Evolutionary conservation across 352 stramenopile species (phyloP).

Genomic region (Phytophthora meadii): DNA sequence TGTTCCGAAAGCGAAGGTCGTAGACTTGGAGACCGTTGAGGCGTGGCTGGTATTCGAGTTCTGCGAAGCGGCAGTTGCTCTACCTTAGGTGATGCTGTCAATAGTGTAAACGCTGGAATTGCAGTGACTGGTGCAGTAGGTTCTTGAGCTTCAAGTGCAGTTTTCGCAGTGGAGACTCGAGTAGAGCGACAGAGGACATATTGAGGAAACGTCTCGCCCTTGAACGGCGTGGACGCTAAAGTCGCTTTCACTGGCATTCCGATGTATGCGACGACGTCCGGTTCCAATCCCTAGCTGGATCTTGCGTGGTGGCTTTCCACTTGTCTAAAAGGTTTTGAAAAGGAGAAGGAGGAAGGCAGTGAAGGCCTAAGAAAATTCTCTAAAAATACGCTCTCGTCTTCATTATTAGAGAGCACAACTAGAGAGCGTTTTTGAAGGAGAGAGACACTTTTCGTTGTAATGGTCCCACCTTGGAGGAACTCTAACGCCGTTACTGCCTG

Average conservation of each 20-base stretch:
- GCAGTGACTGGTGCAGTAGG: not conserved
- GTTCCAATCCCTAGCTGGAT: conserved; percentile 19
- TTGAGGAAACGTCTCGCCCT: conserved; percentile 66
- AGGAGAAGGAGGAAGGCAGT: not conserved
- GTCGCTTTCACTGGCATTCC: conserved; percentile 29
- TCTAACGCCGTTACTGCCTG: conserved; percentile 27
- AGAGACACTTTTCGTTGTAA: conserved; percentile 17
- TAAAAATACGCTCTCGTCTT: conserved; percentile 33
- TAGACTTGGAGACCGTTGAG: conserved; percentile 16
- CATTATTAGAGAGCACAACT: conserved; percentile 8
- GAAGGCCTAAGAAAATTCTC: conserved; percentile 2
- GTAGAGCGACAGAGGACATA: conserved; percentile 55
- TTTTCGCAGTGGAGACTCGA: conserved; percentile 4
- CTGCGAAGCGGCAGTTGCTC: conserved; percentile 12
- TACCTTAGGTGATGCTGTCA: conserved; percentile 12
- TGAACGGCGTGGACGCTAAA: conserved; percentile 48
- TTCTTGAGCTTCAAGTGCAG: not conserved
- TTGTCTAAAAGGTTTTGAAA: not conserved
- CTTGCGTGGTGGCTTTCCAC: conserved; percentile 25
- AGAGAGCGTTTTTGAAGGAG: not conserved
- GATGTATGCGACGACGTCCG: conserved; percentile 3
- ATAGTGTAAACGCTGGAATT: conserved; percentile 5
- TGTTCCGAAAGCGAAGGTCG: conserved; percentile 71
- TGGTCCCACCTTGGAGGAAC: conserved; percentile 22
- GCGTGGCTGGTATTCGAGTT: conserved; percentile 7